Evolutionary conservation across 805 yeast species (phyloP).

Genomic region (Yarrowia sp.): DNA sequence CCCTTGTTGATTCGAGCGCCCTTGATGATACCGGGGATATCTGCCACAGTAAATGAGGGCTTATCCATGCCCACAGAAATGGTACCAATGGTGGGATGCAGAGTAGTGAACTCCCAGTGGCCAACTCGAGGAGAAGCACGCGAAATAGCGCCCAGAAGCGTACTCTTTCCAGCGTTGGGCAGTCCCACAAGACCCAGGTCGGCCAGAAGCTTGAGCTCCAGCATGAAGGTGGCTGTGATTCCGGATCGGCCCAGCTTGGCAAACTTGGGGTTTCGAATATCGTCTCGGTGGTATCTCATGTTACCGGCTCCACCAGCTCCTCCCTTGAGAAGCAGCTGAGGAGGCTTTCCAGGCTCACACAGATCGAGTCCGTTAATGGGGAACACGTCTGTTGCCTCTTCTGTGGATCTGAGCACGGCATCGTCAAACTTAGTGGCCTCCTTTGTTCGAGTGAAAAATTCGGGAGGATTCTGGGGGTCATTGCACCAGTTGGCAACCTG

Average conservation of each 20-base stretch:
- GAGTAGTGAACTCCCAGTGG: conserved; percentile 94
- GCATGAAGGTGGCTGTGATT: conserved; percentile 59
- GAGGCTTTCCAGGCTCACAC: conserved; percentile 53
- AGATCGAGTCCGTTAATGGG: conserved; percentile 80
- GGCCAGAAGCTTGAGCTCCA: conserved; percentile 85
- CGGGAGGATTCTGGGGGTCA: conserved; percentile 32
- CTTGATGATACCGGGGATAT: conserved; percentile 90
- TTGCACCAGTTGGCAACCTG: conserved; percentile 47
- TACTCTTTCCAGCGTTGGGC: conserved; percentile 96
- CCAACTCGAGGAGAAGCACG: conserved; percentile 89
- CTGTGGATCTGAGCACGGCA: conserved; percentile 52
- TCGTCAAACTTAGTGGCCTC: conserved; percentile 66
- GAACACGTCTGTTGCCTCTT: conserved; percentile 60
- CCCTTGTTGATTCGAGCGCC: conserved; percentile 84
- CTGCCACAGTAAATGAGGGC: conserved; percentile 83
- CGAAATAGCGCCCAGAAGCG: conserved; percentile 79
- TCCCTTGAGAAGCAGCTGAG: conserved; percentile 70
- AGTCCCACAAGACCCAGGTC: conserved; percentile 92
- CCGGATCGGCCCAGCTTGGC: conserved; percentile 76
- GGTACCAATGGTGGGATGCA: conserved; percentile 90
- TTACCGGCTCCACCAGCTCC: conserved; percentile 96
- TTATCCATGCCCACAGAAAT: conserved; percentile 55
- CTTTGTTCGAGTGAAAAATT: conserved; percentile 63
- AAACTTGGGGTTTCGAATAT: conserved; percentile 85
- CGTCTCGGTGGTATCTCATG: conserved; percentile 84